A percentile compares a stretch with the other conserved stretches of the same genome.
Conservation (phyloP, 805 yeast genomes). For the Myxozyma neotropica region DNA sequence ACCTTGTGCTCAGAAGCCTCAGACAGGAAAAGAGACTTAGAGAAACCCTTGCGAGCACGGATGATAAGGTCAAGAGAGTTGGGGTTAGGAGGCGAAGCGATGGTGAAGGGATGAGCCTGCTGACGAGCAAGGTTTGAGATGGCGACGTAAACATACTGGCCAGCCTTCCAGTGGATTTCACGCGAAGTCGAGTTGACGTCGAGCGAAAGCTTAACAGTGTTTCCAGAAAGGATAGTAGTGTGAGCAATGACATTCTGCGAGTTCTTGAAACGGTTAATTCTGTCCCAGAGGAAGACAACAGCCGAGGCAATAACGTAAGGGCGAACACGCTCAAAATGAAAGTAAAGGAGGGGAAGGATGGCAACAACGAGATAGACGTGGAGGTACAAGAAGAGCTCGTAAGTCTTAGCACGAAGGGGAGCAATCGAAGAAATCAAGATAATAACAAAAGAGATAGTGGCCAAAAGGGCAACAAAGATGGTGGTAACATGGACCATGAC, state of each 20-base stretch:
- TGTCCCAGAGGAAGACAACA: constrained; percentile 33
- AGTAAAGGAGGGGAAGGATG: constrained; percentile 33
- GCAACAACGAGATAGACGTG: constrained; percentile 35
- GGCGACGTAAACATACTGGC: constrained; percentile 33
- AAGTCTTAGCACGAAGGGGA: constrained; percentile 32
- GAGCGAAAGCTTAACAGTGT: constrained; percentile 33
- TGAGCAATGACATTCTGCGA: constrained; percentile 28
- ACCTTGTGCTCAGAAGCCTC: constrained; percentile 33
- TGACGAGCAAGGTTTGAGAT: constrained; percentile 29
- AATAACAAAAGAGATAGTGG: constrained; percentile 28
- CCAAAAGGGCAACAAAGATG: constrained; percentile 32
- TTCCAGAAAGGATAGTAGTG: constrained; percentile 33
- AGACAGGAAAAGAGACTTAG: constrained; percentile 35
- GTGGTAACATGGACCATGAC: constrained; percentile 35
- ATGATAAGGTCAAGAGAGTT: constrained; percentile 38
- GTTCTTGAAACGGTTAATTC: constrained; percentile 33
- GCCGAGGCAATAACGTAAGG: constrained; percentile 34
- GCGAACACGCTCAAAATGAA: constrained; percentile 35
- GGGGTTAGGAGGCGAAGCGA: constrained; percentile 35
- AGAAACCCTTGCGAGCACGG: constrained; percentile 41
- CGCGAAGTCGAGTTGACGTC: constrained; percentile 32
- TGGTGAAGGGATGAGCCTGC: constrained; percentile 36
- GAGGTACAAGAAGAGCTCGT: constrained; percentile 32
- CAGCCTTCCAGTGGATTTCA: constrained; percentile 35
- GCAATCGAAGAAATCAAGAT: constrained; percentile 33